Percentiles rank a stretch among this genome's conserved stretches.
These are phyloP conservation scores for Ustilago loliicola DNA, from an alignment of 1,284 basidiomycete species.

Conservation along the genomic window DNA sequence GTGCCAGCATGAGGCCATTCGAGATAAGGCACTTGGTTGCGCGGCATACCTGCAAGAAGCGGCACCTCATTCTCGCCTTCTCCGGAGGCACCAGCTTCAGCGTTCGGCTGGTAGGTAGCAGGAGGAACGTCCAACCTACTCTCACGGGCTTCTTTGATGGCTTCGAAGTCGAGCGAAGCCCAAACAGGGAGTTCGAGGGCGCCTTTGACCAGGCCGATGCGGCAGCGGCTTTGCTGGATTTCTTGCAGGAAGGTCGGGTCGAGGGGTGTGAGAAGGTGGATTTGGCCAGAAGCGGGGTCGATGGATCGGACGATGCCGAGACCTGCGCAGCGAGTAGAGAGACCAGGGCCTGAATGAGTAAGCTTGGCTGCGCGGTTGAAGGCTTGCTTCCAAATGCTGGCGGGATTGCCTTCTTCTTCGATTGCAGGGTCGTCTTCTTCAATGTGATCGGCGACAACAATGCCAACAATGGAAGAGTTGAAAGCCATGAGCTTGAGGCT, in stretches of 20 bases:
- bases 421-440: constrained; percentile 3
- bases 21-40: constrained; percentile 81
- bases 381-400: constrained; percentile 40
- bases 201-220: constrained; percentile 80
- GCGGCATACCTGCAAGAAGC: constrained; percentile 76
- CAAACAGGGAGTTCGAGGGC: constrained; percentile 88
- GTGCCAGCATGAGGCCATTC: constrained; percentile 79
- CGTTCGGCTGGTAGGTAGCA: background rate
- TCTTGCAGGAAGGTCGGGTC: constrained; percentile 74
- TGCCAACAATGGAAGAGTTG: constrained; percentile 82
- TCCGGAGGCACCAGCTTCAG: background rate
- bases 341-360: background rate
- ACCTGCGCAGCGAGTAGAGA: constrained; percentile 41
- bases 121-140: constrained; percentile 31
- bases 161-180: constrained; percentile 84
- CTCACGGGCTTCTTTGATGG: constrained; percentile 49
- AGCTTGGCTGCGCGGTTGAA: constrained; percentile 26
- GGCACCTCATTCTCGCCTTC: background rate
- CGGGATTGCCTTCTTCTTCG: background rate
- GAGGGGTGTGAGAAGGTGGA: constrained; percentile 66
- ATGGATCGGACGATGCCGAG: constrained; percentile 65
- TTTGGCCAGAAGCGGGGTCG: constrained; percentile 31
- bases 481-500: constrained; percentile 75
- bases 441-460: constrained; percentile 34
- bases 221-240: constrained; percentile 62